A percentile compares a stretch with the other conserved stretches of the same genome.
These are phyloP conservation scores for Solanum bukasovii DNA, from an alignment of 257 asterid species.

Conservation along the genomic window DNA sequence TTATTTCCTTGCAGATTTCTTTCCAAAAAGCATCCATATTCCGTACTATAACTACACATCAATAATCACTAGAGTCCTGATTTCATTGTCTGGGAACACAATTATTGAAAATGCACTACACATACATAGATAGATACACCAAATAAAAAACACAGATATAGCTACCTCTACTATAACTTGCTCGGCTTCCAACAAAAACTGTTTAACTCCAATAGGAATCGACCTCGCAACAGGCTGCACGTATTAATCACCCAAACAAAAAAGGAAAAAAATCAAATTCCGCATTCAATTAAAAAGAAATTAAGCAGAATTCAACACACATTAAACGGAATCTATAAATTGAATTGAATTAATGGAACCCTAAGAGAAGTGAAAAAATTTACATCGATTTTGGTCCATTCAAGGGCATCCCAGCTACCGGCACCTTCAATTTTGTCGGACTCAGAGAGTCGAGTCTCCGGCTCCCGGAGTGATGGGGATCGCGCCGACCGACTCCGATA, in stretches of 20 bases:
- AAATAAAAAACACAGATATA: neutral
- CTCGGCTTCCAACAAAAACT: constrained; percentile 60
- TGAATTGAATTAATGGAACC: neutral
- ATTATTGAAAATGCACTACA: neutral
- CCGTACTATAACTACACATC: neutral
- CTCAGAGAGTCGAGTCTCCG: constrained; percentile 44
- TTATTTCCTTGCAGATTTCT: neutral
- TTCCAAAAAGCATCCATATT: neutral
- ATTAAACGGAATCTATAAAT: neutral
- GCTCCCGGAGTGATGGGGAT: constrained; percentile 45
- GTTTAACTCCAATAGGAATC: constrained; percentile 49
- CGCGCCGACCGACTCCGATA: constrained; percentile 59
- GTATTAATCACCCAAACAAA: neutral
- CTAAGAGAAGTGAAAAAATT: constrained; percentile 1
- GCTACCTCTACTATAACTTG: constrained; percentile 56
- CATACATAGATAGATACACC: neutral
- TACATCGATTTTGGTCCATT: constrained; percentile 92
- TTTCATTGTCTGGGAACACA: neutral
- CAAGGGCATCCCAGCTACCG: constrained; percentile 86
- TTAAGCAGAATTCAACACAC: neutral
- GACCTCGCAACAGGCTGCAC: constrained; percentile 63
- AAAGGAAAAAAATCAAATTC: neutral
- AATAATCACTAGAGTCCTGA: neutral
- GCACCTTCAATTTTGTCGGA: constrained; percentile 71
- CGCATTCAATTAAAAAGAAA: neutral